A percentile compares a stretch with the other conserved stretches of the same genome.
phyloP scores from a whole-genome alignment of 306 rosid species.

The Castanea mollissima region DNA sequence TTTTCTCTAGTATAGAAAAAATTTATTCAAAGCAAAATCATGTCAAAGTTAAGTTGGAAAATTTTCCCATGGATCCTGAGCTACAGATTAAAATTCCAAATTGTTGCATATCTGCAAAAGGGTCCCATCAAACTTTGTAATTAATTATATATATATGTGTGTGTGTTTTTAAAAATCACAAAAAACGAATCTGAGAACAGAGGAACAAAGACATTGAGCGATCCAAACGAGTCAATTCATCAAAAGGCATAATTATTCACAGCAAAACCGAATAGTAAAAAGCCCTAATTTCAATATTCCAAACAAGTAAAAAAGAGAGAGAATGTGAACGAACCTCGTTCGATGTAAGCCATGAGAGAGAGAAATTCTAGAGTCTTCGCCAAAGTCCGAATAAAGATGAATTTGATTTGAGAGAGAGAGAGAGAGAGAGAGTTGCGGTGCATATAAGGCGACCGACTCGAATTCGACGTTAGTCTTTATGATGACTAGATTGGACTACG shows the following conservation, averaged over 20 bases:
- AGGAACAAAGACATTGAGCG: not conserved
- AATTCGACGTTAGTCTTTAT: not conserved
- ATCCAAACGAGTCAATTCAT: not conserved
- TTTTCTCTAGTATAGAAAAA: too few relatives aligned
- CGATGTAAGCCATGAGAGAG: conserved; percentile 49
- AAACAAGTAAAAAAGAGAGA: not conserved
- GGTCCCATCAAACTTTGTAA: too few relatives aligned
- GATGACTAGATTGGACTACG: not conserved
- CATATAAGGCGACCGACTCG: not conserved
- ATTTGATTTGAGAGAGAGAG: not conserved
- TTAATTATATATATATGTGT: not conserved
- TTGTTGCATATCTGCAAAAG: too few relatives aligned
- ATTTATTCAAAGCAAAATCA: too few relatives aligned
- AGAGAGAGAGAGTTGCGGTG: not conserved
- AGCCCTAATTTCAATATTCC: not conserved
- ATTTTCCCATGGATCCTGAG: too few relatives aligned
- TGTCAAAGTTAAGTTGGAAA: too few relatives aligned
- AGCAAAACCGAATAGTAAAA: not conserved
- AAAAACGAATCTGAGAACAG: not conserved
- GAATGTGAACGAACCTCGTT: conserved; percentile 35
- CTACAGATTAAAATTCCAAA: too few relatives aligned
- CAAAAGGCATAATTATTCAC: not conserved
- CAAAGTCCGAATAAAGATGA: not conserved
- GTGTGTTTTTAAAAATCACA: not conserved
- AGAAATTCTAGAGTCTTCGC: conserved; percentile 17